Evolutionary conservation across 495 filamentous ascomycete species (phyloP).

Genomic region (Lasiosphaeriaceae sp.): DNA sequence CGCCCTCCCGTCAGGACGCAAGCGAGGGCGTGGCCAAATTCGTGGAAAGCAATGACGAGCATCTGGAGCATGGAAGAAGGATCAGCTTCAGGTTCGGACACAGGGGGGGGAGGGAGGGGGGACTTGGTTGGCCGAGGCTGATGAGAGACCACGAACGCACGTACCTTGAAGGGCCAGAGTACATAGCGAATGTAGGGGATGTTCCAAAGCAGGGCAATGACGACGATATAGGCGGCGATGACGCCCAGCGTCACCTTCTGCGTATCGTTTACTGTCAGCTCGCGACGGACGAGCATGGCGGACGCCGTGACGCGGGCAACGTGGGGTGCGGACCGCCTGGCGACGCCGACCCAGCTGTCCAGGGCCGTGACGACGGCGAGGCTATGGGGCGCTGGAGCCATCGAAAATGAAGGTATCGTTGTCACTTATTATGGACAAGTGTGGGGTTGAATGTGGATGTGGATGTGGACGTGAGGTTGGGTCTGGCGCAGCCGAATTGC

Average conservation of each 20-base stretch:
- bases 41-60: conserved; percentile 82
- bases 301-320: background rate
- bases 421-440: too few relatives aligned
- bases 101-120: too few relatives aligned
- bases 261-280: conserved; percentile 62
- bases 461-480: too few relatives aligned
- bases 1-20: conserved; percentile 67
- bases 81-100: background rate
- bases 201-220: conserved; percentile 76
- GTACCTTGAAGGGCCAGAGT: conserved; percentile 80
- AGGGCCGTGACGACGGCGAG: background rate
- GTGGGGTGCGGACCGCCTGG: background rate
- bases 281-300: conserved; percentile 32
- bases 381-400: background rate
- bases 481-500: too few relatives aligned
- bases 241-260: conserved; percentile 68
- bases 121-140: background rate
- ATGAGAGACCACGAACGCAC: background rate
- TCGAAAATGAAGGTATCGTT: background rate
- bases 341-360: background rate
- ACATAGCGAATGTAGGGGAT: conserved; percentile 68
- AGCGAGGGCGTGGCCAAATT: conserved; percentile 74
- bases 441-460: too few relatives aligned
- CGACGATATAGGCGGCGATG: conserved; percentile 62
- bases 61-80: conserved; percentile 39